Evolutionary conservation across 352 stramenopile genomes (phyloP), one percentile per base, ranked within the genome.

Genomic region (Pythium brachiatum): DNA sequence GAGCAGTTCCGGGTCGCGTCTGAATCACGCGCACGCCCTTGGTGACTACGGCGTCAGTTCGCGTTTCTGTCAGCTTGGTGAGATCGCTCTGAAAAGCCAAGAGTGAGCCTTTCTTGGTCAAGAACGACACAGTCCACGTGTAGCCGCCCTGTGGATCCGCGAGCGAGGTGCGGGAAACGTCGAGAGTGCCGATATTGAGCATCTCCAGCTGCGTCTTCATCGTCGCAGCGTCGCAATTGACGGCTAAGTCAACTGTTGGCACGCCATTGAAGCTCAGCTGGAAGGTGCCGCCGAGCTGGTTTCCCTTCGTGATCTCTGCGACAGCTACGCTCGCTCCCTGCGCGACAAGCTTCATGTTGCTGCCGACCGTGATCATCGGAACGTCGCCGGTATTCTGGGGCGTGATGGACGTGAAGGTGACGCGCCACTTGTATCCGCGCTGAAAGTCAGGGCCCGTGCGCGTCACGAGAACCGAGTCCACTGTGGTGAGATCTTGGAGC

Each of bases 61-160:
- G 73, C 5, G 81, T 83, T 56, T 94, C 87, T 0, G 43, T 72
- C 2, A 94, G 62, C 7, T 66, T 62, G 0, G 71, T 69, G 1
- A 73, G 27, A 13, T 72, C 67, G 11, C 21, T 72, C 15, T 52
- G 64, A 18, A 96, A 64, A 8, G 74, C 46, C 2, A 27, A 7
- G 2, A 92, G 31, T 1, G 69, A 59, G 2, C 86, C 88, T 58
- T 81, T 78, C n/a, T 74, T 48, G 15, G 83, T 93, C 41, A 96
- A 68, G 60, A 98, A 98, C 25, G 88, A 97, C 15, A 99, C 79
- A n/a, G 86, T 96, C 95, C 95, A 99, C 52, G 84, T 97, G 72
- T 94, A 98, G 0, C 93, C 92, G 6, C 83, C 84, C 61, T 97
- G 84, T 6, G 79, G 68, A 66, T 98, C 88, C 4, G 90, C 70